Base-by-base conservation (phyloP, 306 rosid species). In the Quercus mongolica region DNA sequence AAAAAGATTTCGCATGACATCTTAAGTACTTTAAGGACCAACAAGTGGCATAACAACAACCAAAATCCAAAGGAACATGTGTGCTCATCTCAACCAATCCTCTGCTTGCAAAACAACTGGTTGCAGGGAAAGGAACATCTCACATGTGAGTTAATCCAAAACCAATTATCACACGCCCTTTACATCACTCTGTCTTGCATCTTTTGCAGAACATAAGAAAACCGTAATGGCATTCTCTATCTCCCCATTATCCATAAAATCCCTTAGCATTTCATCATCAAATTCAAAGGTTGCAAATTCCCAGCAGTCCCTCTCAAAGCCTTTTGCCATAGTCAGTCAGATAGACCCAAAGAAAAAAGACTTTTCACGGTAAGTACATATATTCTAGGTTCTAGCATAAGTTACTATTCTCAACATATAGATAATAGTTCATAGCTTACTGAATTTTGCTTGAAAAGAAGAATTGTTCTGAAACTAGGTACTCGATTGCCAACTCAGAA, bases 201-300 rank as follows among this genome's bases (percentile, higher is more conserved):
- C 0, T 56, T 35, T 23, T 73, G 10, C 46, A 30, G 44, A 17
- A 19, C 44, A 19, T 19, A 67, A 18, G 51, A 33, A 67, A 33
- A 3, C 26, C 0, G 71, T 35, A 18, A 91, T 94, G 97, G 90
- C 94, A 14, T 79, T 90, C 52, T 86, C 88, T 6, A 17, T 87
- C 21, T 85, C 90, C 56, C 83, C 94, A 12, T 87, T 86, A 5
- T 84, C 93, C 69, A 44, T 83, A 9, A 83, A 85, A 28, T 68
- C 82, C 12, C 79, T 85, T 17, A 62, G 77, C 64, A 23, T 80
- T 41, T 88, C 86, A 57, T 82, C 90, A 44, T 61, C 79, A 8
- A 80, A 78, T 76, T 73, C 86, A 69, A 87, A 78, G 74, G 57
- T 61, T 81, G 46, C 83, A 54, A 80, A 41, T 59, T 64, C 57